phyloP scores from a whole-genome alignment of 495 filamentous ascomycete genomes.

The Oidiodendron maius region DNA sequence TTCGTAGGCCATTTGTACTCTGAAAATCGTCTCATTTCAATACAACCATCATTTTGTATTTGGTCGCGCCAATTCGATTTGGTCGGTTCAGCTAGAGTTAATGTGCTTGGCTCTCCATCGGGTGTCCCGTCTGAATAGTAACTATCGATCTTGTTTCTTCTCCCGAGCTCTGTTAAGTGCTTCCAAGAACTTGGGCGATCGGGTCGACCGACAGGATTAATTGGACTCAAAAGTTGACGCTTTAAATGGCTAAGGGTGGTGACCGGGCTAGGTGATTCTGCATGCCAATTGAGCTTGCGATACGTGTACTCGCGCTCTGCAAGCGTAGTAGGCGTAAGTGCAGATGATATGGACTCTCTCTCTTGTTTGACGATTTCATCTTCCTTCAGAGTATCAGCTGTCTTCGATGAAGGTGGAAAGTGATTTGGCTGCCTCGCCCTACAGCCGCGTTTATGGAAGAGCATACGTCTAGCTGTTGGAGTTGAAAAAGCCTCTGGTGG shows the following conservation, averaged over 20 bases:
- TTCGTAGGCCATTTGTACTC: neutral
- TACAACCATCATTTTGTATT: conserved; percentile 1
- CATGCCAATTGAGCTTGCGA: conserved; percentile 1
- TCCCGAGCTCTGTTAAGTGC: conserved; percentile 3
- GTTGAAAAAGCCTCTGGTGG: conserved; percentile 11
- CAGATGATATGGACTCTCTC: neutral
- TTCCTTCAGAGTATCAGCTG: neutral
- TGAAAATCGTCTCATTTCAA: neutral
- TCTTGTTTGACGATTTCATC: neutral
- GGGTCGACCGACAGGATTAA: neutral
- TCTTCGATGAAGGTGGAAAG: conserved; percentile 1
- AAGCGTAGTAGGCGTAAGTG: neutral
- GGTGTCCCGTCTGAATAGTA: conserved; percentile 1
- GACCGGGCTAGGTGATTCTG: conserved; percentile 4
- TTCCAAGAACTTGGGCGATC: conserved; percentile 12
- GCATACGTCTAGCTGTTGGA: neutral
- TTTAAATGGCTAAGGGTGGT: neutral
- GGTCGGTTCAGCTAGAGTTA: neutral
- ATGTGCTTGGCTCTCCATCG: neutral
- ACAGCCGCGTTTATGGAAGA: neutral
- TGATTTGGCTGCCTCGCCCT: neutral
- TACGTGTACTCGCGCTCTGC: neutral
- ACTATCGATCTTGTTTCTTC: neutral
- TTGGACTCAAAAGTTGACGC: neutral
- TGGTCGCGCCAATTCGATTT: neutral